Percentiles rank a stretch among this genome's conserved stretches.
phyloP scores from a whole-genome alignment of 768 basidiomycete species.

The Termitomyces sp. region DNA sequence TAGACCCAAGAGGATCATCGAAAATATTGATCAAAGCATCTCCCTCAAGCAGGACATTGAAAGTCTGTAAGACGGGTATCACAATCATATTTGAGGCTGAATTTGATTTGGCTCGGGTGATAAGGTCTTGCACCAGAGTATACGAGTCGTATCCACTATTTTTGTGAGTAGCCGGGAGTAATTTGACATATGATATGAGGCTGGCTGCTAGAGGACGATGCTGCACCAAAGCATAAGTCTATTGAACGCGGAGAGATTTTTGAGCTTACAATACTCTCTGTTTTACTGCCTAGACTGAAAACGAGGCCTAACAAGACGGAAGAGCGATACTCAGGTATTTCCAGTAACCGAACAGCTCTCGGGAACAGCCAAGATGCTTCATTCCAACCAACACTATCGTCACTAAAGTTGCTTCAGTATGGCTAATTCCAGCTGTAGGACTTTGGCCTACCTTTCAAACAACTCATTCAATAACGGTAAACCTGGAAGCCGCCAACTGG shows the following conservation, averaged over 20 bases:
- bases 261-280: conserved; percentile 74
- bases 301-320: conserved; percentile 66
- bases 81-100: conserved; percentile 64
- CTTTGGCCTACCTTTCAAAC: conserved; percentile 40
- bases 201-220: conserved; percentile 63
- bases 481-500: conserved; percentile 49
- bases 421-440: not conserved
- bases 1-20: conserved; percentile 37
- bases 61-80: conserved; percentile 76
- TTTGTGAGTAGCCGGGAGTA: conserved; percentile 36
- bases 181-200: conserved; percentile 51
- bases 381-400: conserved; percentile 51
- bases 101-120: conserved; percentile 46
- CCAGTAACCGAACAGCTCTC: conserved; percentile 58
- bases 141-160: conserved; percentile 38
- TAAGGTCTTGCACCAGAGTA: conserved; percentile 52
- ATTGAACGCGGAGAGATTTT: not conserved
- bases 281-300: conserved; percentile 77
- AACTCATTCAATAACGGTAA: conserved; percentile 42
- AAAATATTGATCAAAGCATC: conserved; percentile 49
- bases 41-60: conserved; percentile 67
- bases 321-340: conserved; percentile 55
- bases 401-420: conserved; percentile 19
- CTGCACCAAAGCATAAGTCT: conserved; percentile 28
- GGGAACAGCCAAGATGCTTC: conserved; percentile 75